A percentile compares a stretch with the other conserved stretches of the same genome.
Evolutionary conservation across 805 yeast species (phyloP).

Genomic region (Babjeviella inositovora): DNA sequence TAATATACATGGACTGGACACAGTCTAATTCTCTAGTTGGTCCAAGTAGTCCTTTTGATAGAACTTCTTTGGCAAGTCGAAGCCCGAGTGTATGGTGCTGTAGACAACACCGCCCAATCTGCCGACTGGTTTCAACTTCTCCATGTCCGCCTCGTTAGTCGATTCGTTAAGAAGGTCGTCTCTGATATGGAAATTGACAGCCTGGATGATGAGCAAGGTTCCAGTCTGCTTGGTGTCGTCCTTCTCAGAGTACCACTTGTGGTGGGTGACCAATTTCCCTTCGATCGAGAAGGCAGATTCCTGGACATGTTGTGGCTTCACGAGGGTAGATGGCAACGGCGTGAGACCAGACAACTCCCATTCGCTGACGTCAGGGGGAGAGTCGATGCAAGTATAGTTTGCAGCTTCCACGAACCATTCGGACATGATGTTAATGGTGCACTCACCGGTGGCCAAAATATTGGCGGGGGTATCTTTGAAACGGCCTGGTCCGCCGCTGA

Average conservation of each 20-base stretch:
- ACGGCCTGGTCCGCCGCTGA: slow-evolving; percentile 8
- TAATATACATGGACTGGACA: no score
- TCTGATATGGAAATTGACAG: slow-evolving; percentile 15
- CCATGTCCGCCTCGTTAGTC: slow-evolving; percentile 9
- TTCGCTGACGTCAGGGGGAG: slow-evolving; percentile 13
- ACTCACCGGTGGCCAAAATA: slow-evolving; percentile 12
- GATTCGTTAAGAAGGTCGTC: slow-evolving; percentile 14
- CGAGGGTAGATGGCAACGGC: slow-evolving; percentile 11
- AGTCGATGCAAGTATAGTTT: slow-evolving; percentile 10
- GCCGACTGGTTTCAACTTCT: slow-evolving; percentile 15
- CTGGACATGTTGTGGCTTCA: slow-evolving; percentile 18
- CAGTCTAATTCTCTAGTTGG: no score
- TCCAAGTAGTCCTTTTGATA: no score
- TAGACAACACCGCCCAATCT: no score
- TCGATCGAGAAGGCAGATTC: slow-evolving; percentile 18
- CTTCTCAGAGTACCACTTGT: slow-evolving; percentile 10
- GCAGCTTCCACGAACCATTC: slow-evolving; percentile 23
- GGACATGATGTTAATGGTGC: slow-evolving; percentile 16
- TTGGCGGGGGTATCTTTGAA: slow-evolving; percentile 13
- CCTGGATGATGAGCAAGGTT: slow-evolving; percentile 13
- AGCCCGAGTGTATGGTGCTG: no score
- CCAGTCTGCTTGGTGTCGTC: slow-evolving; percentile 8
- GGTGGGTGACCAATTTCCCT: slow-evolving; percentile 12
- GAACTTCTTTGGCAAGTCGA: no score
- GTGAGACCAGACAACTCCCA: slow-evolving; percentile 18